Base-by-base conservation (phyloP, 2,329 filamentous ascomycete species). In the Pyrenochaeta sp. region DNA sequence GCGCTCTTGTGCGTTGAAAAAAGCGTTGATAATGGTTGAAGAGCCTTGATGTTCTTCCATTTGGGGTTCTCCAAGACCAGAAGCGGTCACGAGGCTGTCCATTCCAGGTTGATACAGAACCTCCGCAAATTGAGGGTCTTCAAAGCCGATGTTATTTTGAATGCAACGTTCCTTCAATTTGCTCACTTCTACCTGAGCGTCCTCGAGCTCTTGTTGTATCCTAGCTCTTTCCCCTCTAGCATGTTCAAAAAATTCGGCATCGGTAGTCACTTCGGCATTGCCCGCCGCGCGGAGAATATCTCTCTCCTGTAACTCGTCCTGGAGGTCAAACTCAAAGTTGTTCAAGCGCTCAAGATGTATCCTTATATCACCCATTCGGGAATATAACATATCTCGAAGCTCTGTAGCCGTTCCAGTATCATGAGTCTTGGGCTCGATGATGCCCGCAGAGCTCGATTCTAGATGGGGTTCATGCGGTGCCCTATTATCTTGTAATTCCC, bases 261-360 rank as follows among this genome's bases (percentile, higher is more conserved):
- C 58, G 6, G 33, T 36, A 17, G 11, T 17, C 2, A 17, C n/a
- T 17, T 36, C 14, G 17, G 7, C 3, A 4, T 27, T n/a, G 2
- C 49, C 48, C 1, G 18, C 18, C 17, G 40, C 52, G 4, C 52
- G 40, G 3, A 56, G 27, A 4, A 39, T 2, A 23, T 61, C 55
- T 10, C 58, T 47, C 17, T 51, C 42, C 27, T 54, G 45, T 2
- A 61, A 17, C 18, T 54, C 45, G 14, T 54, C n/a, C 12, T 45
- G 31, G 1, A 61, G 30, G n/a, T 56, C 49, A 18, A 20, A 42
- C 23, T 61, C 55, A 31, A 61, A 59, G 18, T 56, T 41, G 27
- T 47, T 37, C 27, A 58, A 31, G 14, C 54, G 41, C n/a, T 58
- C 58, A 29, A 55, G 36, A 12, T 46, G 21, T 10, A 55, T 51